Evolutionary conservation across 129 eudicot species (phyloP), one percentile per base, ranked within the genome.

Genomic region (Scalesia atractyloides): DNA sequence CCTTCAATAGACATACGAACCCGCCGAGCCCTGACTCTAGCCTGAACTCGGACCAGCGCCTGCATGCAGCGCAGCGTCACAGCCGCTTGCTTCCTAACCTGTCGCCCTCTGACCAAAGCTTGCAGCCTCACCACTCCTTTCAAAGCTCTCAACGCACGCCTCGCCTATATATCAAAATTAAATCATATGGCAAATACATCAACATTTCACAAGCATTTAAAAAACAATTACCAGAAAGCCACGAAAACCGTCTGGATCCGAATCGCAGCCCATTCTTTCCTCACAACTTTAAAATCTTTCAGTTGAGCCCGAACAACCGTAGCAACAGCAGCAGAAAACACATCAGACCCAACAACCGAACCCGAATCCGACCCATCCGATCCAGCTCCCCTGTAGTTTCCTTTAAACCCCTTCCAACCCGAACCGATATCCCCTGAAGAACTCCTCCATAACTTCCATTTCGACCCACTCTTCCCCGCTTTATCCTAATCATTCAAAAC

Each of bases 41-140:
- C 99, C 77, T 95, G 99, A 0, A 95, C 97, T 3, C 99, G 89
- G 46, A 95, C 99, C 62, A 95, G 86, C 16, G 97, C 99, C 70
- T 95, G 97, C 99, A 95, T 95, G 66, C 99, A 95, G 79, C 97
- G 86, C 2, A 95, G 84, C 10, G 99, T 95, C 44, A 95, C 97
- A 15, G 99, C 99, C 26, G 99, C 99, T 66, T 95, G 99, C 39
- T 95, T 95, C 61, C 99, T 67, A n/a, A 90, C 99, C 66, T 95
- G 96, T 15, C 99, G 44, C 47, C 99, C 99, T 0, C 99, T 84
- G 11, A 95, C 96, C 66, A 95, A 76, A n/a, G 99, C 99, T 82
- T 95, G 99, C 62, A 95, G 73, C 75, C 99, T 80, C 69, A 95
- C 99, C 52, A 95, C 86, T 57, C 90, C 99, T 72, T 84, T 95